These are phyloP conservation scores for Exophiala sp. DNA, from an alignment of 2,329 filamentous ascomycete genomes.

Conservation along the genomic window DNA sequence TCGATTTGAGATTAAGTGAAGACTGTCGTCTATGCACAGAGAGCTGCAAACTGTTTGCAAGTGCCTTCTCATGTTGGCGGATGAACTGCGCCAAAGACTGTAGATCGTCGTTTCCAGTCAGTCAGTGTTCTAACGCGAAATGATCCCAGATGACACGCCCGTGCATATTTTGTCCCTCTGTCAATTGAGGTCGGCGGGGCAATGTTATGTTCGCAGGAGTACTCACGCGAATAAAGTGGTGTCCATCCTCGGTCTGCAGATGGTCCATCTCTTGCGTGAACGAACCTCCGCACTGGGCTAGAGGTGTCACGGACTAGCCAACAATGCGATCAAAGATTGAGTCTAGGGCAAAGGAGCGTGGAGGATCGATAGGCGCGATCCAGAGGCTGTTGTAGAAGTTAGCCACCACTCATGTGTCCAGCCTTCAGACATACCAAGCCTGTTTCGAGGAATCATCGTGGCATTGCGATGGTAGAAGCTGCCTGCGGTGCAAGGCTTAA, in stretches of 20 bases:
- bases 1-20: conserved; percentile 61
- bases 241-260: conserved; percentile 49
- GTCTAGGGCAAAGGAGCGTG: conserved; percentile 35
- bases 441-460: conserved; percentile 21
- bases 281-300: conserved; percentile 1
- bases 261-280: conserved; percentile 41
- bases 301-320: conserved; percentile 24
- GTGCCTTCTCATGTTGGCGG: conserved; percentile 92
- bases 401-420: conserved; percentile 30
- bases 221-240: conserved; percentile 48
- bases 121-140: conserved; percentile 1
- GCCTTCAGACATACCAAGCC: conserved; percentile 18
- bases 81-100: conserved; percentile 95
- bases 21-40: conserved; percentile 56
- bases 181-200: background rate
- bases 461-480: conserved; percentile 14
- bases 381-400: conserved; percentile 32
- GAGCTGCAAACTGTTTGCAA: conserved; percentile 91
- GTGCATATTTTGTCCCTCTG: conserved; percentile 1
- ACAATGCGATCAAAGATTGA: conserved; percentile 3
- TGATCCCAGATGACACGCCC: background rate
- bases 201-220: background rate
- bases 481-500: conserved; percentile 16
- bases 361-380: conserved; percentile 33
- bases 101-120: conserved; percentile 1